Evolutionary conservation across 257 asterid species (phyloP).

Genomic region (Solanum appendiculatum): DNA sequence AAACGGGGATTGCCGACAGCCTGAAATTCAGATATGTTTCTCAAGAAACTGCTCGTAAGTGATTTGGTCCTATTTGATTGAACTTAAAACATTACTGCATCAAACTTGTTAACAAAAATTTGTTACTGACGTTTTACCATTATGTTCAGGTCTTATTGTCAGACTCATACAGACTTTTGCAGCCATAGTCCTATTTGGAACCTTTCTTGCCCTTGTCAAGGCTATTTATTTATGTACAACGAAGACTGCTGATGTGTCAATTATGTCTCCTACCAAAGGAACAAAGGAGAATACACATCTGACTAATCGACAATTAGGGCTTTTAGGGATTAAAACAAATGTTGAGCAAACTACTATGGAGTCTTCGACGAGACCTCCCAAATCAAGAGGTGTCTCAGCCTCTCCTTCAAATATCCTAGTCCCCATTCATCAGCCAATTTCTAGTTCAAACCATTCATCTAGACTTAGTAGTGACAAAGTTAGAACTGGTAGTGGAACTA

Average conservation of each 20-base stretch:
- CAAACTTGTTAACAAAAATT: not conserved
- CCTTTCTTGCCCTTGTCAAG: conserved; percentile 52
- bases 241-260: conserved; percentile 28
- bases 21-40: conserved; percentile 37
- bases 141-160: conserved; percentile 40
- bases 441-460: conserved; percentile 32
- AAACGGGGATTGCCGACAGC: conserved; percentile 15
- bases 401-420: conserved; percentile 55
- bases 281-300: conserved; percentile 49
- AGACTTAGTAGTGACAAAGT: conserved; percentile 51
- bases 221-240: conserved; percentile 52
- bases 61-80: not conserved
- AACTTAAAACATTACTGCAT: not conserved
- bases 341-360: conserved; percentile 31
- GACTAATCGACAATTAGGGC: conserved; percentile 62
- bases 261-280: conserved; percentile 54
- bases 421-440: conserved; percentile 68
- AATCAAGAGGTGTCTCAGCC: conserved; percentile 38
- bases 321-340: conserved; percentile 62
- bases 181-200: conserved; percentile 39
- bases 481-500: conserved; percentile 38
- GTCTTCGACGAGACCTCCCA: conserved; percentile 63
- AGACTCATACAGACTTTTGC: conserved; percentile 35
- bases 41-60: conserved; percentile 55
- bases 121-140: not conserved